Evolutionary conservation across 2,329 filamentous ascomycete genomes (phyloP).

Genomic region (Neoarthrinium moseri): DNA sequence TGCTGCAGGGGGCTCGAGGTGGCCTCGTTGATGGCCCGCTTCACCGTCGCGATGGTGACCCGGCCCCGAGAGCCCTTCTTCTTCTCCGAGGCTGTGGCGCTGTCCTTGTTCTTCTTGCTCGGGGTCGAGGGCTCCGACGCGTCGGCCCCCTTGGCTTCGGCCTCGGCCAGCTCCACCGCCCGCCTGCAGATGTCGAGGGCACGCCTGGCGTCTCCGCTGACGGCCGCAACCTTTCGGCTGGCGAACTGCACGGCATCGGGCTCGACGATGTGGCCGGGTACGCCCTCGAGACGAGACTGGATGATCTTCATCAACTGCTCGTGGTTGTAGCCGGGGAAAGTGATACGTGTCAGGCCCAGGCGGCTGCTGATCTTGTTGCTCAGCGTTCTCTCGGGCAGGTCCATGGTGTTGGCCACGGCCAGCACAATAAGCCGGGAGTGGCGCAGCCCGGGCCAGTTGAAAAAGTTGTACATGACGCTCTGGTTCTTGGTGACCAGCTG

Average conservation of each 20-base stretch:
- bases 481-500: slow-evolving; percentile 98
- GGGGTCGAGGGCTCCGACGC: slow-evolving; percentile 55
- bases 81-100: slow-evolving; percentile 23
- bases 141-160: slow-evolving; percentile 49
- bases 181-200: slow-evolving; percentile 93
- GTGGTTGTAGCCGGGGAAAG: slow-evolving; percentile 95
- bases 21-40: slow-evolving; percentile 91
- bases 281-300: slow-evolving; percentile 84
- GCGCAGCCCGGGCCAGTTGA: slow-evolving; percentile 94
- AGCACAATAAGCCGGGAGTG: slow-evolving; percentile 94
- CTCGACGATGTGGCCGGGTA: slow-evolving; percentile 87
- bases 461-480: slow-evolving; percentile 99
- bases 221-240: slow-evolving; percentile 92
- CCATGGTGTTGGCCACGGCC: slow-evolving; percentile 98
- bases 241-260: slow-evolving; percentile 94
- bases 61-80: slow-evolving; percentile 46
- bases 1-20: slow-evolving; percentile 91
- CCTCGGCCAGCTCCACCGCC: slow-evolving; percentile 91
- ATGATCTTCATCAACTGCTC: slow-evolving; percentile 98
- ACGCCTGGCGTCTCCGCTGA: slow-evolving; percentile 88
- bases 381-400: slow-evolving; percentile 89
- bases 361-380: slow-evolving; percentile 98
- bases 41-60: slow-evolving; percentile 91
- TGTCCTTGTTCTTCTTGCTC: slow-evolving; percentile 48
- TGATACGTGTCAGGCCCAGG: slow-evolving; percentile 86